A percentile compares a stretch with the other conserved stretches of the same genome.
Evolutionary conservation across 441 rosid genomes (phyloP).

Genomic region (Croton setiger): DNA sequence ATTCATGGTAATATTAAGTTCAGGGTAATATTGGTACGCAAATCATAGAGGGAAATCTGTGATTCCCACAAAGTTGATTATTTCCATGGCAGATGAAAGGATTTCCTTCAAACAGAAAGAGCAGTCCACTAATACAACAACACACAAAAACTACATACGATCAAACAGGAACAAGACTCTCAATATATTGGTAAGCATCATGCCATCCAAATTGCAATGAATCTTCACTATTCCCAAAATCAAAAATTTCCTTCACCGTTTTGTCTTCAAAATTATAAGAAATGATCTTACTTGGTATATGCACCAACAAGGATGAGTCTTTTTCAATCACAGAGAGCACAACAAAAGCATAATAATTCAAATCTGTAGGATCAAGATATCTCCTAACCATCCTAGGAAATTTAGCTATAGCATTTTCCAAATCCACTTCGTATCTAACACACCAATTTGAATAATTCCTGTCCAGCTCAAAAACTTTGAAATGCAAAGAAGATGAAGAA

Average conservation of each 20-base stretch:
- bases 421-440: slow-evolving; percentile 39
- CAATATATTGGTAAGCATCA: slow-evolving; percentile 15
- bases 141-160: too few relatives aligned
- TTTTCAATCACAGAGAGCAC: slow-evolving; percentile 23
- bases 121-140: too few relatives aligned
- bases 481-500: slow-evolving; percentile 1
- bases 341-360: slow-evolving; percentile 16
- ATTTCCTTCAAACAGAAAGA: too few relatives aligned
- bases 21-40: too few relatives aligned
- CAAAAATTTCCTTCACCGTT: slow-evolving; percentile 23
- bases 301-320: slow-evolving; percentile 31
- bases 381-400: slow-evolving; percentile 37
- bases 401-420: slow-evolving; percentile 22
- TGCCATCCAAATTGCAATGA: slow-evolving; percentile 15
- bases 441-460: slow-evolving; percentile 38
- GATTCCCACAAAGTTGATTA: too few relatives aligned
- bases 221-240: not conserved
- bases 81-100: too few relatives aligned
- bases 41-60: too few relatives aligned
- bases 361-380: slow-evolving; percentile 23
- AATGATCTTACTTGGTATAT: slow-evolving; percentile 31
- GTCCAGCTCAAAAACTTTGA: slow-evolving; percentile 42
- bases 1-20: too few relatives aligned
- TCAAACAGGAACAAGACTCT: not conserved
- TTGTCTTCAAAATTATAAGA: slow-evolving; percentile 28